Base-by-base conservation (phyloP, 176 grass and related monocot genomes). In the Zea mays region DNA sequence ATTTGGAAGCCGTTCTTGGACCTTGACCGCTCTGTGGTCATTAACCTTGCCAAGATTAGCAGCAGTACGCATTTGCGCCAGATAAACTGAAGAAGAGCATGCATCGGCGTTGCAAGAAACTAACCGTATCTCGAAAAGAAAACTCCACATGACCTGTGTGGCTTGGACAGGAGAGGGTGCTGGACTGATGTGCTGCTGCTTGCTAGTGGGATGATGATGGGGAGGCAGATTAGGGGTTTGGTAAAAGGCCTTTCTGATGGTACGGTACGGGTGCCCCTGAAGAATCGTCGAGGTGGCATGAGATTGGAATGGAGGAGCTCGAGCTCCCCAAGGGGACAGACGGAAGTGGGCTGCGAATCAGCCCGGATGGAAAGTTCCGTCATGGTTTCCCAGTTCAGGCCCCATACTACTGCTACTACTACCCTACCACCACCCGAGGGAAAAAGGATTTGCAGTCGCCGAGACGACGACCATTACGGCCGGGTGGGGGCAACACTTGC, bases 271-370 rank as follows among this genome's bases (percentile, higher is more conserved):
- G 17, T 56, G 20, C 55, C 10, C 21, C 75, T 65, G 57, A 65
- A 47, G 67, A 72, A 72, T 72, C 68, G 21, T 72, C 68, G 21
- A 56, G 56, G 74, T 60, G 81, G 21, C 62, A 45, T 6, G 10
- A 27, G 61, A 72, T 72, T 35, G 4, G 27, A 27, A 27, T 1
- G 27, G 27, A 27, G 27, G 27, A 27, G 27, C 0, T 27, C 27
- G 27, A 27, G 27, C 8, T 65, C 45, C 38, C 54, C 77, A 16
- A 38, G 58, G 55, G 8, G 27, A 44, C 44, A 51, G 10, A 34
- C 21, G 17, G 47, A 78, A 79, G 76, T 79, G 76, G 76, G 12
- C 49, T 55, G 49, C 64, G 78, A 86, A 86, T 85, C 78, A 42
- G 16, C 43, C 17, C 74, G 78, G 15, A 54, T 70, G 35, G 55